Percentiles rank a stretch among this genome's conserved stretches.
Conservation (phyloP, 345 rosid genomes). For the Erodium maritimum region DNA sequence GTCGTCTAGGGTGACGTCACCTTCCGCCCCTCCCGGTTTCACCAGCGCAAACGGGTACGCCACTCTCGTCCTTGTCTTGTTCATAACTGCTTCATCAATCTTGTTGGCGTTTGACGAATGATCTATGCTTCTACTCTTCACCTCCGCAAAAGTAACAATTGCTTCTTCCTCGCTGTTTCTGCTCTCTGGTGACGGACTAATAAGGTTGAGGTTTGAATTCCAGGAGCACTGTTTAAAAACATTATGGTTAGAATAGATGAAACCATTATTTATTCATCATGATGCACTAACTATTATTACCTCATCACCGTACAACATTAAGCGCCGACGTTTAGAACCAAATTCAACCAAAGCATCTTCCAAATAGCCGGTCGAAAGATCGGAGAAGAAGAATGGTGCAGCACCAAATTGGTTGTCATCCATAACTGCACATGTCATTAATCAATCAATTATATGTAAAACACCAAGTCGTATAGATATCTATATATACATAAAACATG, state of each 20-base stretch:
- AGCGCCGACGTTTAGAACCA: slow-evolving; percentile 56
- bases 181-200: background rate
- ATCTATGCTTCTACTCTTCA: slow-evolving; percentile 12
- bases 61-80: slow-evolving; percentile 20
- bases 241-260: no score
- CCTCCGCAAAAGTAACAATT: background rate
- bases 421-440: slow-evolving; percentile 24
- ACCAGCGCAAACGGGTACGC: slow-evolving; percentile 93
- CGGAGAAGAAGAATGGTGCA: slow-evolving; percentile 26
- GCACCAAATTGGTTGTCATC: slow-evolving; percentile 17
- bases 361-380: slow-evolving; percentile 76
- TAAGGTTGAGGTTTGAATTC: slow-evolving; percentile 24
- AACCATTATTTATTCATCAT: no score
- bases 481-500: slow-evolving; percentile 3
- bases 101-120: no score
- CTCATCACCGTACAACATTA: slow-evolving; percentile 16
- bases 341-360: slow-evolving; percentile 74
- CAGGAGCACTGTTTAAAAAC: slow-evolving; percentile 35
- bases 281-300: no score
- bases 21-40: slow-evolving; percentile 84
- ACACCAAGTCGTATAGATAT: background rate
- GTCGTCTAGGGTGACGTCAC: slow-evolving; percentile 69
- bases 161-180: background rate
- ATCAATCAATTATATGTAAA: background rate
- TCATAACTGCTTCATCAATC: slow-evolving; percentile 21